Evolutionary conservation across 1,284 basidiomycete genomes (phyloP).

Genomic region (Trametes versicolor): DNA sequence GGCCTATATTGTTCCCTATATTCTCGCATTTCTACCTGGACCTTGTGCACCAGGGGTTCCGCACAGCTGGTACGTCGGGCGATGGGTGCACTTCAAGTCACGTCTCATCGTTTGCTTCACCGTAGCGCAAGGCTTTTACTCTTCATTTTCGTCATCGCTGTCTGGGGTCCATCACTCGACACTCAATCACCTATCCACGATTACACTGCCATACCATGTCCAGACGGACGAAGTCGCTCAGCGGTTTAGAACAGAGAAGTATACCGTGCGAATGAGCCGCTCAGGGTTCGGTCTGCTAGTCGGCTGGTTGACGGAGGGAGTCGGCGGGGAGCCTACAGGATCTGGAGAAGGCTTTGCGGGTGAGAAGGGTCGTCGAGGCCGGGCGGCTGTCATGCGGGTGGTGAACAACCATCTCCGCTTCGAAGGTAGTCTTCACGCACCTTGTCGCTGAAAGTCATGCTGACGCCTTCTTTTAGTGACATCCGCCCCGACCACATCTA

Average conservation of each 20-base stretch:
- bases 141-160: conserved; percentile 77
- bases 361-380: conserved; percentile 81
- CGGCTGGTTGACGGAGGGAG: conserved; percentile 95
- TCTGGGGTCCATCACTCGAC: conserved; percentile 76
- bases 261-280: conserved; percentile 89
- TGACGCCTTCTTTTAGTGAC: conserved; percentile 61
- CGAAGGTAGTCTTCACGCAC: conserved; percentile 67
- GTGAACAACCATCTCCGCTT: conserved; percentile 94
- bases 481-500: conserved; percentile 70
- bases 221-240: conserved; percentile 86
- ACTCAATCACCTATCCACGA: conserved; percentile 84
- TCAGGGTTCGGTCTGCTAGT: conserved; percentile 93
- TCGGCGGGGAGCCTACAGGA: conserved; percentile 87
- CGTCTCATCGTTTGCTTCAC: conserved; percentile 9
- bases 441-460: conserved; percentile 29
- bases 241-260: conserved; percentile 91
- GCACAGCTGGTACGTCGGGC: conserved; percentile 78
- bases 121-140: conserved; percentile 80
- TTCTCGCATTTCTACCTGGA: conserved; percentile 98
- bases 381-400: conserved; percentile 90
- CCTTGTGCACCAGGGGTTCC: conserved; percentile 90
- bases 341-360: conserved; percentile 85
- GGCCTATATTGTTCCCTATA: conserved; percentile 93
- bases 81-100: neutral
- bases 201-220: conserved; percentile 88